These are phyloP conservation scores for Ascochyta pisi DNA, from an alignment of 2,329 filamentous ascomycete species.

Conservation along the genomic window DNA sequence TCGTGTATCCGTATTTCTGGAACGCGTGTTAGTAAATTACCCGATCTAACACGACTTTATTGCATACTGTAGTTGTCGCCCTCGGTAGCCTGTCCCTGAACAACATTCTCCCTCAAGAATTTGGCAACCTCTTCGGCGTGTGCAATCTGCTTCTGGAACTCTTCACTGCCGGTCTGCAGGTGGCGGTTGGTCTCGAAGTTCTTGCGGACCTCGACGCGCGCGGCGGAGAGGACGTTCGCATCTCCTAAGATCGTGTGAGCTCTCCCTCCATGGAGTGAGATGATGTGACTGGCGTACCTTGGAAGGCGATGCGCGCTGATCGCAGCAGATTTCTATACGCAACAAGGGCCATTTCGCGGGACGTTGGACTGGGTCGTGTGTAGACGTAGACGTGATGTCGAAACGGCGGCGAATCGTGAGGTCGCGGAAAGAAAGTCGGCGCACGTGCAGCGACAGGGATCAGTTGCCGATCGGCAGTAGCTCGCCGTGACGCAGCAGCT, in stretches of 20 bases:
- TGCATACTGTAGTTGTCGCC: constrained; percentile 68
- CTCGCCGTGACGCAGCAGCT: constrained; percentile 26
- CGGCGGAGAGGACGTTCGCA: constrained; percentile 69
- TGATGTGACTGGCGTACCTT: constrained; percentile 61
- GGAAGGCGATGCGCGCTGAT: constrained; percentile 81
- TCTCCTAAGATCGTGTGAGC: constrained; percentile 66
- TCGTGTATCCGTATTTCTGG: constrained; percentile 87
- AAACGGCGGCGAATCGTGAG: constrained; percentile 3
- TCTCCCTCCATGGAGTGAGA: not conserved
- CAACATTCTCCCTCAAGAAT: constrained; percentile 82
- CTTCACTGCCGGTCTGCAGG: constrained; percentile 64
- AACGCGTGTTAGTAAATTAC: constrained; percentile 22
- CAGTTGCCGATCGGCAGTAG: constrained; percentile 6
- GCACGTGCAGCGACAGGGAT: constrained; percentile 11
- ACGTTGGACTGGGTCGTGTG: constrained; percentile 23
- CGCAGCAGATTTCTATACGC: constrained; percentile 85
- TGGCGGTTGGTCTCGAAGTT: constrained; percentile 74
- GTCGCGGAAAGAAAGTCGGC: constrained; percentile 18
- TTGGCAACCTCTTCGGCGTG: constrained; percentile 84
- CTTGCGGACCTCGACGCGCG: constrained; percentile 73
- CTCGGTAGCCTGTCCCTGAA: constrained; percentile 72
- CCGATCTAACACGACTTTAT: not conserved
- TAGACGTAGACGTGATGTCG: not conserved
- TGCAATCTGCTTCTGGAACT: constrained; percentile 69
- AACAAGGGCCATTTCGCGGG: constrained; percentile 65